Conservation (phyloP, 2,329 filamentous ascomycete species). For the Clonostachys chloroleuca region DNA sequence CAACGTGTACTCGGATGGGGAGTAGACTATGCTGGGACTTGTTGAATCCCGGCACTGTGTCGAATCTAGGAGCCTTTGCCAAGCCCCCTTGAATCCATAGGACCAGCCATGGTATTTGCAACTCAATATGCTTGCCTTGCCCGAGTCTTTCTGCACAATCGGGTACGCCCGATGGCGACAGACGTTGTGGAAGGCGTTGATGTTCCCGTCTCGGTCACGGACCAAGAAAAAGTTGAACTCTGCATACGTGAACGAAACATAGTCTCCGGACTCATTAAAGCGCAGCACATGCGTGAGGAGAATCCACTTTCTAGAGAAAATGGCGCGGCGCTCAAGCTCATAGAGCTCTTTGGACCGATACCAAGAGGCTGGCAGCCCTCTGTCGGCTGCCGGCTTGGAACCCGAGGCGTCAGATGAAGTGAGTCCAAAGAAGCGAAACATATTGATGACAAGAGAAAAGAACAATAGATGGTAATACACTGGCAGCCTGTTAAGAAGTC, state of each 20-base stretch:
- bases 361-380: slow-evolving; percentile 13
- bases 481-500: too few species aligned
- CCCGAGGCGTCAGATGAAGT: background rate
- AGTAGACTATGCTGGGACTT: slow-evolving; percentile 51
- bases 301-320: slow-evolving; percentile 46
- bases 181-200: slow-evolving; percentile 59
- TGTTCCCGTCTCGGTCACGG: slow-evolving; percentile 40
- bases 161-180: slow-evolving; percentile 58
- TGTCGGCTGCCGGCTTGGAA: background rate
- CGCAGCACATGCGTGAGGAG: slow-evolving; percentile 13
- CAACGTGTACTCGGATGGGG: slow-evolving; percentile 47
- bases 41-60: slow-evolving; percentile 50
- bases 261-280: slow-evolving; percentile 38
- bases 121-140: slow-evolving; percentile 41
- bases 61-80: slow-evolving; percentile 55
- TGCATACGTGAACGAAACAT: slow-evolving; percentile 47
- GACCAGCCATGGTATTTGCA: slow-evolving; percentile 60
- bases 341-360: slow-evolving; percentile 36
- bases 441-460: background rate
- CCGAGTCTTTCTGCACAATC: slow-evolving; percentile 44
- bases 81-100: slow-evolving; percentile 50
- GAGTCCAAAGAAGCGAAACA: background rate
- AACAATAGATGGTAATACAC: too few species aligned
- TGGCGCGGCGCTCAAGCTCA: slow-evolving; percentile 43
- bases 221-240: slow-evolving; percentile 51